Conservation (phyloP, 441 rosid genomes). For the Gossypium schwendimanii region DNA sequence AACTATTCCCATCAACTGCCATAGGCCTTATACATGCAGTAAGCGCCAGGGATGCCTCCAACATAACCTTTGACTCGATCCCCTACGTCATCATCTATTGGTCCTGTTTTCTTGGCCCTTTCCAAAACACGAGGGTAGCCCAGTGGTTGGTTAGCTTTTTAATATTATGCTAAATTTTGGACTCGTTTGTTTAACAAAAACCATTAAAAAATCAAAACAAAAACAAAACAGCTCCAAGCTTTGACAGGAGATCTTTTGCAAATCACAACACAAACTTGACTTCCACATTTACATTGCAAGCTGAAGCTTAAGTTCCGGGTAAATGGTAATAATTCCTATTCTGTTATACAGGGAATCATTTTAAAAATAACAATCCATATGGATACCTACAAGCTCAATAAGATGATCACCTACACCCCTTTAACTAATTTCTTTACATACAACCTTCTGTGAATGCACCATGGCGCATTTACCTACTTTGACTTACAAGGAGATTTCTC, state of each 20-base stretch:
- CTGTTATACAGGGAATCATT: not conserved
- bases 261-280: not conserved
- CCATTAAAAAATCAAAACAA: too few species aligned
- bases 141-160: too few species aligned
- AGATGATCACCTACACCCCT: not conserved
- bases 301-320: not conserved
- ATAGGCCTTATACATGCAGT: too few species aligned
- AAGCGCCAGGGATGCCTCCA: too few species aligned
- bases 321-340: not conserved
- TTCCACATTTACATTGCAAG: not conserved
- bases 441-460: not conserved
- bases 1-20: too few species aligned
- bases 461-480: not conserved
- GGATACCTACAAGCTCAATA: conserved; percentile 4
- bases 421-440: not conserved
- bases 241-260: not conserved
- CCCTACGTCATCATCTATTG: too few species aligned
- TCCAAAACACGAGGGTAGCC: too few species aligned
- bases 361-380: conserved; percentile 17
- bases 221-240: not conserved
- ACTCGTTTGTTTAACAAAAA: too few species aligned
- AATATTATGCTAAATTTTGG: too few species aligned
- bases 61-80: too few species aligned
- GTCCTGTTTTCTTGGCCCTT: too few species aligned
- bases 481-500: not conserved